Conservation (phyloP, 2,329 filamentous ascomycete genomes). For the Acarospora socialis region DNA sequence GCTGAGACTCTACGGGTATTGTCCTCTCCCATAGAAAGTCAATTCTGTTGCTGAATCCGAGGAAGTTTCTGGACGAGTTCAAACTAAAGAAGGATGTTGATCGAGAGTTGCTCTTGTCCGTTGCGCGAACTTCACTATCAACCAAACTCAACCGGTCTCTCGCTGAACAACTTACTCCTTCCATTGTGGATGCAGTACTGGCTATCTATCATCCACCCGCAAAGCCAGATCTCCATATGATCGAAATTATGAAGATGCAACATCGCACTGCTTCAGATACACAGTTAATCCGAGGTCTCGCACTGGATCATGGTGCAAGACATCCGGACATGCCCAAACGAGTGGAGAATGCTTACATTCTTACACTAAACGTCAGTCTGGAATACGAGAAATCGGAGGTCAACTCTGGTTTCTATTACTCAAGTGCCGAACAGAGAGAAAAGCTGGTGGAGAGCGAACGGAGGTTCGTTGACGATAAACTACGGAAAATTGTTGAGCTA, state of each 20-base stretch:
- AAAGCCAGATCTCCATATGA: conserved; percentile 97
- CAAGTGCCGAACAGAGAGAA: conserved; percentile 86
- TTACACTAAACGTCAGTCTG: conserved; percentile 89
- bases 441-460: conserved; percentile 97
- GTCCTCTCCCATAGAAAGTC: conserved; percentile 3
- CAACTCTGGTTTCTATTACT: conserved; percentile 98
- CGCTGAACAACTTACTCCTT: conserved; percentile 80
- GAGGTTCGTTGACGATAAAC: conserved; percentile 86
- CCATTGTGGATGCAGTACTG: conserved; percentile 91
- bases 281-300: conserved; percentile 83
- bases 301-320: conserved; percentile 84
- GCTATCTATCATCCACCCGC: conserved; percentile 78
- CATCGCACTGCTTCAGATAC: conserved; percentile 93
- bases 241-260: conserved; percentile 99
- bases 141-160: conserved; percentile 88
- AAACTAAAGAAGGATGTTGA: conserved; percentile 82
- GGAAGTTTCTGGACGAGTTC: conserved; percentile 75
- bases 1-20: conserved; percentile 70
- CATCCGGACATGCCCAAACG: conserved; percentile 98
- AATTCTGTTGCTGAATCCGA: conserved; percentile 3
- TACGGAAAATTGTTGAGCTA: conserved; percentile 92
- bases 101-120: conserved; percentile 81
- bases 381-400: conserved; percentile 99
- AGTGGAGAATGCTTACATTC: conserved; percentile 86
- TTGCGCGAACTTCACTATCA: conserved; percentile 84